Base-by-base conservation (phyloP, 768 basidiomycete species). In the Boletus eberwhitei region DNA sequence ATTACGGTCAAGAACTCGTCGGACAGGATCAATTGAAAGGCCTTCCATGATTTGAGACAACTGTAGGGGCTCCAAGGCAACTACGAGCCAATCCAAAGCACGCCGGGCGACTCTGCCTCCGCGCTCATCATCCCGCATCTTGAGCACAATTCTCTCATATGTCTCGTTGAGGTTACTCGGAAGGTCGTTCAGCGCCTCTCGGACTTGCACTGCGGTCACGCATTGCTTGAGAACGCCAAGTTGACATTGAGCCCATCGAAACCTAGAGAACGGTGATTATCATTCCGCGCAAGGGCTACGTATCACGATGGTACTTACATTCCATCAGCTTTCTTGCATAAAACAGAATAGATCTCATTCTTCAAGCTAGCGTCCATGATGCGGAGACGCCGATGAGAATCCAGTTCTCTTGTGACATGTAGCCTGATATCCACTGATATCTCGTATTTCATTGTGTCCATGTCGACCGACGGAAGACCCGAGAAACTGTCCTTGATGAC, bases 251-350 rank as follows among this genome's bases (percentile, higher is more conserved):
- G n/a, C n/a, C n/a, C n/a, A n/a, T n/a, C n/a, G n/a, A n/a, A n/a
- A n/a, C n/a, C n/a, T n/a, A n/a, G n/a, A n/a, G n/a, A n/a, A n/a
- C 12, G 13, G 13, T 13, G 1, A 8, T 13, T 11, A 32, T 34
- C 3, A 14, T 9, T 14, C 0, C 21, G 5, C 14, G 31, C 12
- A 46, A 19, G 3, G 3, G 11, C 12, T 21, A 34, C 2, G 1
- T 8, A 34, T 11, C 31, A 16, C 7, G 19, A 40, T 21, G 6
- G 26, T 19, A 40, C 48, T 41, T 12, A 55, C 57, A 61, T 60
- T 8, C 59, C 59, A 47, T 58, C 52, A 2, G 59, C 56, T 24
- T 22, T 44, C 9, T 47, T 0, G 1, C 50, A 41, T 17, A 61
- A 14, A 3, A 21, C 24, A 0, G 14, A 13, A 0, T 9, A 8